Percentiles rank a stretch among this genome's conserved stretches.
These are phyloP conservation scores for Phyllostachys edulis DNA, from an alignment of 176 grass and related monocot species.

Conservation along the genomic window DNA sequence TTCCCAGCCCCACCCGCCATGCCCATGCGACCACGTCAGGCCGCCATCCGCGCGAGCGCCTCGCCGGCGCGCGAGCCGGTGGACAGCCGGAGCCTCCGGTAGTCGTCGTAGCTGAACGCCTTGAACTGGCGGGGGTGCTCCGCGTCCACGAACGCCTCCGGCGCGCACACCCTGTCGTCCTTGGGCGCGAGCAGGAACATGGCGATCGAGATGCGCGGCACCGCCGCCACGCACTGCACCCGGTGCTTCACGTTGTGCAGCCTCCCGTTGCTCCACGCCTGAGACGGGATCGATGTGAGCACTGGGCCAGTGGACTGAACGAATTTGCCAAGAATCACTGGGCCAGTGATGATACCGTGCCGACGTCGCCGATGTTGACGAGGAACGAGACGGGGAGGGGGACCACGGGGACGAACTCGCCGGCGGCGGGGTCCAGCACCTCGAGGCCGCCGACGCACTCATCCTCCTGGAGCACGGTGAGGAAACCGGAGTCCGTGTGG, in stretches of 20 bases:
- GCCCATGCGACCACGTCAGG: background rate
- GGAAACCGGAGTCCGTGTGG: conserved; percentile 79
- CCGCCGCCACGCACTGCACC: conserved; percentile 68
- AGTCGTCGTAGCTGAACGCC: conserved; percentile 58
- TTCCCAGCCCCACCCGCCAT: background rate
- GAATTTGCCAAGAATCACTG: background rate
- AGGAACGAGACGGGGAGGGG: conserved; percentile 53
- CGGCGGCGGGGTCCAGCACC: conserved; percentile 49
- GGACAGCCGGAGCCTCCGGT: conserved; percentile 56
- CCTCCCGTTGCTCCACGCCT: conserved; percentile 85
- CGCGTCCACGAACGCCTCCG: conserved; percentile 45
- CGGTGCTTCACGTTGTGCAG: conserved; percentile 80
- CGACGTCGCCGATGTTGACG: conserved; percentile 81
- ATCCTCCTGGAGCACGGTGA: conserved; percentile 85
- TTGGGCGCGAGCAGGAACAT: conserved; percentile 79
- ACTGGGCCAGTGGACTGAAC: background rate
- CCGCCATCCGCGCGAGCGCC: conserved; percentile 47
- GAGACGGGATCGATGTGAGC: background rate
- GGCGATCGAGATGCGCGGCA: conserved; percentile 66
- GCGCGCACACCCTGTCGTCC: conserved; percentile 64
- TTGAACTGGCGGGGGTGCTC: conserved; percentile 58
- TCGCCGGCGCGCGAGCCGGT: conserved; percentile 60
- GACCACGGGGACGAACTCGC: conserved; percentile 46
- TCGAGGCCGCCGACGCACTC: conserved; percentile 77
- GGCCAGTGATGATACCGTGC: conserved; percentile 47